Conservation (phyloP, 192 early-diverging fungal genomes). For the Dissophora globulifera region DNA sequence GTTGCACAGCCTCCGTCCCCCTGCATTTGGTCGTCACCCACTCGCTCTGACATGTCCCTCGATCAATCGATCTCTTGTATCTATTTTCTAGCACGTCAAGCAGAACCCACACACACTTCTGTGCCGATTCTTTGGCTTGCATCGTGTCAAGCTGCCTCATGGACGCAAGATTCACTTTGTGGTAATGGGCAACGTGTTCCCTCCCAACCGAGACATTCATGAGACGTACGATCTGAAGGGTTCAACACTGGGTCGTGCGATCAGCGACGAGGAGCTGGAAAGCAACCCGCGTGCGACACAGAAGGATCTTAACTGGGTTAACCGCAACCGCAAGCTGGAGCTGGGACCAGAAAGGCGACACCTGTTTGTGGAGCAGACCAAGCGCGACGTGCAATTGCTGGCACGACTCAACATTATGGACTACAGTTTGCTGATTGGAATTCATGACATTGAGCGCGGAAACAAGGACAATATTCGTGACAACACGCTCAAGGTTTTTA, state of each 20-base stretch:
- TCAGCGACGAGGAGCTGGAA: conserved; percentile 77
- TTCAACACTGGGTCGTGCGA: conserved; percentile 87
- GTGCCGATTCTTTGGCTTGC: conserved; percentile 94
- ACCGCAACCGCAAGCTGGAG: conserved; percentile 75
- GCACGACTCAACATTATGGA: conserved; percentile 94
- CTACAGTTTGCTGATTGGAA: conserved; percentile 94
- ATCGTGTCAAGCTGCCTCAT: conserved; percentile 94
- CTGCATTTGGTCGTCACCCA: no score
- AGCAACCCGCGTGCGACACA: conserved; percentile 89
- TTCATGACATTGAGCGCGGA: conserved; percentile 86
- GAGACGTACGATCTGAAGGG: conserved; percentile 97
- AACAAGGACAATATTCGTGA: conserved; percentile 93
- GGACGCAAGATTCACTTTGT: conserved; percentile 98
- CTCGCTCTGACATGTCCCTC: no score
- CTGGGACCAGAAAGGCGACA: conserved; percentile 85
- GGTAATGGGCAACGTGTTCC: conserved; percentile 99
- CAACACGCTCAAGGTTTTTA: conserved; percentile 87
- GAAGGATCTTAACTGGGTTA: conserved; percentile 97
- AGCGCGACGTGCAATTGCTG: conserved; percentile 85
- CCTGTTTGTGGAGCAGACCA: conserved; percentile 87
- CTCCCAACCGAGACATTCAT: conserved; percentile 96
- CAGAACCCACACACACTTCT: conserved; percentile 92
- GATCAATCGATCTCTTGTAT: neutral
- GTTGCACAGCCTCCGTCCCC: no score
- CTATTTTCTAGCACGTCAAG: conserved; percentile 74